These are phyloP conservation scores for Nakazawaea laoshanensis DNA, from an alignment of 805 yeast genomes.

Conservation along the genomic window DNA sequence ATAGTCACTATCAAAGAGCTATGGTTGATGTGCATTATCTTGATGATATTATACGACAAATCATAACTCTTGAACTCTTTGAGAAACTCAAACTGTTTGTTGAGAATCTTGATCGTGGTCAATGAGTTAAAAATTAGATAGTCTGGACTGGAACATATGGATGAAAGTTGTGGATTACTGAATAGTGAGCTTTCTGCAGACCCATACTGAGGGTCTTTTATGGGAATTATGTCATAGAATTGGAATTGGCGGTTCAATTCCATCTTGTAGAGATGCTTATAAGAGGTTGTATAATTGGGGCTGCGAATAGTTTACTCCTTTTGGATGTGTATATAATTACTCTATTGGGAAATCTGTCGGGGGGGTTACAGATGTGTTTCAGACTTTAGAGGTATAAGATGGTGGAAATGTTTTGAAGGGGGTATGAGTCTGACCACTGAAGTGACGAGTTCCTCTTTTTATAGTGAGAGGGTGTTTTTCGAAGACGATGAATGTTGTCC, in stretches of 20 bases:
- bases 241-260: conserved; percentile 54
- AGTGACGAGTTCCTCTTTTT: too few species aligned
- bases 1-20: conserved; percentile 56
- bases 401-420: too few species aligned
- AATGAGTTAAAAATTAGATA: conserved; percentile 54
- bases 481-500: too few species aligned
- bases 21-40: conserved; percentile 37
- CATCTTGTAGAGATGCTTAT: too few species aligned
- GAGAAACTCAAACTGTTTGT: conserved; percentile 35
- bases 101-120: conserved; percentile 48
- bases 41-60: conserved; percentile 53
- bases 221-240: conserved; percentile 76
- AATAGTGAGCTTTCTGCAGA: conserved; percentile 50
- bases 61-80: conserved; percentile 58
- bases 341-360: too few species aligned
- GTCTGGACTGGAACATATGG: conserved; percentile 49
- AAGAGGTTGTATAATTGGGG: too few species aligned
- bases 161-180: conserved; percentile 68
- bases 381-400: too few species aligned
- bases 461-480: too few species aligned
- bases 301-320: too few species aligned
- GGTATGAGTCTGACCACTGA: too few species aligned
- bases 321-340: too few species aligned
- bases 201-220: conserved; percentile 71
- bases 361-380: too few species aligned